Percentiles rank a stretch among this genome's conserved stretches.
Conservation (phyloP, 2,329 filamentous ascomycete genomes). For the Sporothrix curviconia region DNA sequence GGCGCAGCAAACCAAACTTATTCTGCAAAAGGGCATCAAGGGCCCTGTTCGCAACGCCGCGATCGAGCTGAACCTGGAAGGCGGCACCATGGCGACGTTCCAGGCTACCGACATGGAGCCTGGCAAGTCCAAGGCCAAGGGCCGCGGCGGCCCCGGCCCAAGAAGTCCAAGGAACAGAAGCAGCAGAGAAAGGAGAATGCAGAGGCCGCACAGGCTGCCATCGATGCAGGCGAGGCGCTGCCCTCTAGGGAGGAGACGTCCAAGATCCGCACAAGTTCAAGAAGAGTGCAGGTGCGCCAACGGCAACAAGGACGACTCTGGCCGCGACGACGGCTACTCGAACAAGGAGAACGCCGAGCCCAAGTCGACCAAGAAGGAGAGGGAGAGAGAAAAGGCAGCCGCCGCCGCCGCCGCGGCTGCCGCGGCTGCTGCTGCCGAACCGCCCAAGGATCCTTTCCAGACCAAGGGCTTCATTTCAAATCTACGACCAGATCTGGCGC, state of each 20-base stretch:
- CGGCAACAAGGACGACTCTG: conserved; percentile 28
- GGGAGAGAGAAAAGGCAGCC: conserved; percentile 29
- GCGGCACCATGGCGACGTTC: conserved; percentile 80
- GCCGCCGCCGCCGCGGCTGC: neutral
- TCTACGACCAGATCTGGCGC: conserved; percentile 95
- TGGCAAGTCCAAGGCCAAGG: conserved; percentile 44
- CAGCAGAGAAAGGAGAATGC: conserved; percentile 75
- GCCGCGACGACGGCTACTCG: conserved; percentile 39
- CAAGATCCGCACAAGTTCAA: conserved; percentile 59
- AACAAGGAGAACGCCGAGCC: conserved; percentile 43
- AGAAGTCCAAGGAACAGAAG: conserved; percentile 87
- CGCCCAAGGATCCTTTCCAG: conserved; percentile 55
- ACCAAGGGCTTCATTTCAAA: conserved; percentile 93
- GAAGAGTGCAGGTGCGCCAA: conserved; percentile 35
- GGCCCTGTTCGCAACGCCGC: conserved; percentile 63
- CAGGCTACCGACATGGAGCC: conserved; percentile 56
- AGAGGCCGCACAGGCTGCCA: conserved; percentile 77
- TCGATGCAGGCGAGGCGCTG: conserved; percentile 71
- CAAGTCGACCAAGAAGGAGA: conserved; percentile 36
- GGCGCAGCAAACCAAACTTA: conserved; percentile 80
- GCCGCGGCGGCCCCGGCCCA: conserved; percentile 60
- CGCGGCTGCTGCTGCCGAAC: conserved; percentile 29
- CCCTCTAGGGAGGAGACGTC: conserved; percentile 51
- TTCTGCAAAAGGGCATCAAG: conserved; percentile 80
- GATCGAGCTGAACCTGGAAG: conserved; percentile 74